phyloP scores from a whole-genome alignment of 441 rosid genomes.

The Gossypium schwendimanii region DNA sequence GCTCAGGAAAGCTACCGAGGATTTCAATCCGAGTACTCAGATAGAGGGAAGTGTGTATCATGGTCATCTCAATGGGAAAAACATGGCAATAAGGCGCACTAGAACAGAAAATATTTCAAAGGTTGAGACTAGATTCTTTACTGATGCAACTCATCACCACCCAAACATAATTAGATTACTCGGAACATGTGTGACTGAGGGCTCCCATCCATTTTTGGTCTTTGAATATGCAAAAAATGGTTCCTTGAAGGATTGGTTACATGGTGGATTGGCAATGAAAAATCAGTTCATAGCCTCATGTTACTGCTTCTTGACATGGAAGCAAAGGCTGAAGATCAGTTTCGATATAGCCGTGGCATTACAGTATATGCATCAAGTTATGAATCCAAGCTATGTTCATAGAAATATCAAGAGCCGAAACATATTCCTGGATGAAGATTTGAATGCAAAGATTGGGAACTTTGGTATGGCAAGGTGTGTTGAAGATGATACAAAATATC shows the following conservation, averaged over 20 bases:
- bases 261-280: constrained; percentile 84
- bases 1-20: constrained; percentile 70
- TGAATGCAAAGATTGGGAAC: constrained; percentile 73
- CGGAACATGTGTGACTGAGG: constrained; percentile 55
- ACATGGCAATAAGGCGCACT: constrained; percentile 56
- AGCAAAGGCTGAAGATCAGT: constrained; percentile 78
- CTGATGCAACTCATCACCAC: constrained; percentile 50
- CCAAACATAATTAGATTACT: constrained; percentile 66
- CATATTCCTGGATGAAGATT: constrained; percentile 81
- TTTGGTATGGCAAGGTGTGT: constrained; percentile 58
- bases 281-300: constrained; percentile 89
- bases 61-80: constrained; percentile 73
- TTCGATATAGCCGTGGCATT: constrained; percentile 77
- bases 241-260: constrained; percentile 86
- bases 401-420: constrained; percentile 63
- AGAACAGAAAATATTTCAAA: constrained; percentile 30
- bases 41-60: constrained; percentile 72
- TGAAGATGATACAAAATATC: constrained; percentile 29
- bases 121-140: constrained; percentile 45
- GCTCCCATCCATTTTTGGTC: constrained; percentile 45
- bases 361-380: constrained; percentile 73
- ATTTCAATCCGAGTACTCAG: constrained; percentile 59
- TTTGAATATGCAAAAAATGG: constrained; percentile 84
- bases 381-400: constrained; percentile 72
- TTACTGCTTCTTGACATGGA: constrained; percentile 83